phyloP scores from a whole-genome alignment of 805 yeast genomes.

The Kodamaea nitidulidarum region DNA sequence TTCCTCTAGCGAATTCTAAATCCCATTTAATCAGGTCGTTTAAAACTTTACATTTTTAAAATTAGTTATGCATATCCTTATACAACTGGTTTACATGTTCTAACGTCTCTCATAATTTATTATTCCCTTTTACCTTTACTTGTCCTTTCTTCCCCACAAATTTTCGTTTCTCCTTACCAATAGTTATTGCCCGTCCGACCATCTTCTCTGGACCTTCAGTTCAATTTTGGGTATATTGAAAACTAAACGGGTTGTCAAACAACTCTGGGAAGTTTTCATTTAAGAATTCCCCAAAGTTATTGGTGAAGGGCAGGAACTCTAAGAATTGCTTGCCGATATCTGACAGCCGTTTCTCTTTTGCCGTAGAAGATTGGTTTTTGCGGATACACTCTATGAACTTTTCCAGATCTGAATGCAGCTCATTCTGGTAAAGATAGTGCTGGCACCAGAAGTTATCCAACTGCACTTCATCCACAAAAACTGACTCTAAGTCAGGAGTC shows the following conservation, averaged over 20 bases:
- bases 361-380: not conserved
- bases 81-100: too few species aligned
- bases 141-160: too few species aligned
- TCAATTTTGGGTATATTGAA: not conserved
- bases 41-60: too few species aligned
- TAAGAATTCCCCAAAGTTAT: slow-evolving; percentile 5
- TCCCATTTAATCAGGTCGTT: too few species aligned
- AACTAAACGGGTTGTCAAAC: slow-evolving; percentile 5
- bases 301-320: slow-evolving; percentile 2
- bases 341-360: not conserved
- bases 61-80: too few species aligned
- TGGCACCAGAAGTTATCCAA: slow-evolving; percentile 12
- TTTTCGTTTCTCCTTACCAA: too few species aligned
- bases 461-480: slow-evolving; percentile 7
- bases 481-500: slow-evolving; percentile 1
- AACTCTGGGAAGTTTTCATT: slow-evolving; percentile 1
- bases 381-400: slow-evolving; percentile 2
- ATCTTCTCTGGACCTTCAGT: too few species aligned
- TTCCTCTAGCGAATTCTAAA: too few species aligned
- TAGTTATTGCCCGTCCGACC: too few species aligned
- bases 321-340: not conserved
- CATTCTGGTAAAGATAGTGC: slow-evolving; percentile 5
- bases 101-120: too few species aligned
- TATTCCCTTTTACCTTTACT: too few species aligned
- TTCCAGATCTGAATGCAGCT: not conserved